Base-by-base conservation (phyloP, 2,329 filamentous ascomycete species). In the Salinomyces thailandicus region DNA sequence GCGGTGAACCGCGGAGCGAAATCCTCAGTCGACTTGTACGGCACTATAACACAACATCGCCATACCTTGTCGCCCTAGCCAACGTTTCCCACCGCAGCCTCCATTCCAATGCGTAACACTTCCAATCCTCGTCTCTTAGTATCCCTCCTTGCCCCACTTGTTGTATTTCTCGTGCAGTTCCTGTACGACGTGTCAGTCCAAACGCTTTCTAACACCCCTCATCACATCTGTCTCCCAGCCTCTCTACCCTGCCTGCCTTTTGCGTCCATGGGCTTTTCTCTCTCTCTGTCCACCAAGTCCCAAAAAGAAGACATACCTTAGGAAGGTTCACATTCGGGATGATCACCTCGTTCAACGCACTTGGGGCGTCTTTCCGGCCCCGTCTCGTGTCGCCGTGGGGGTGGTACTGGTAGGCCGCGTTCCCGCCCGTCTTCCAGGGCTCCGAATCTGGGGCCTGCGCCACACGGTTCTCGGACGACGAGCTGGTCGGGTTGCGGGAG, bases 121-220 rank as follows among this genome's bases (percentile, higher is more conserved):
- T n/a, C n/a, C n/a, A n/a, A n/a, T n/a, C n/a, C n/a, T n/a, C n/a
- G n/a, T n/a, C n/a, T n/a, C n/a, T n/a, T 56, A 84, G 68, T 82
- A 96, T 52, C 85, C 87, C 52, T 96, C 91, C 78, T 96, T 96
- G 65, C 91, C 91, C 78, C 85, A 96, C 75, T 98, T 98, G 83
- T 98, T 98, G 78, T 81, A 96, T 70, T 81, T 82, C 54, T 98
- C 91, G 69, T 98, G 91, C 48, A 95, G 77, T 56, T 81, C 74
- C 85, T 93, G 54, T 39, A n/a, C 2, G 4, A 26, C n/a, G n/a
- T n/a, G n/a, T n/a, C n/a, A n/a, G n/a, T n/a, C n/a, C n/a, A n/a
- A n/a, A n/a, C n/a, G n/a, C n/a, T n/a, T n/a, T n/a, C n/a, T n/a
- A n/a, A n/a, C n/a, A n/a, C n/a, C n/a, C n/a, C n/a, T n/a, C n/a